Percentiles rank a stretch among this genome's conserved stretches.
phyloP scores from a whole-genome alignment of 2,329 filamentous ascomycete species.

The Claviceps humidiphila region DNA sequence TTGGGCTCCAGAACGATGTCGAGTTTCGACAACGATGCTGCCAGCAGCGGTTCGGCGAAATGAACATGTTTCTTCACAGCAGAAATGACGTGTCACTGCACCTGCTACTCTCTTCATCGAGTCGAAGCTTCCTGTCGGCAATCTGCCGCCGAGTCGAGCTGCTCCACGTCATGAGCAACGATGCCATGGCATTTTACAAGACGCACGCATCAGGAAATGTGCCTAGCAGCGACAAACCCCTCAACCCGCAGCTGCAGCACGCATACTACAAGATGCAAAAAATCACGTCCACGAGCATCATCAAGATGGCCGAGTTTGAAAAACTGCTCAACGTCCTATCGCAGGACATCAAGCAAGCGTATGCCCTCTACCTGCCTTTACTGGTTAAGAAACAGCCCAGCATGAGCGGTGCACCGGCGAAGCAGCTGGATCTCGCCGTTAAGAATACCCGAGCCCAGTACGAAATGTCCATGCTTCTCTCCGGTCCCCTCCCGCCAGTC shows the following conservation, averaged over 20 bases:
- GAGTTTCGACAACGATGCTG: slow-evolving; percentile 38
- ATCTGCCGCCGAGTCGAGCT: slow-evolving; percentile 51
- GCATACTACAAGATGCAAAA: slow-evolving; percentile 42
- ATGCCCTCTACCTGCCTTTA: slow-evolving; percentile 31
- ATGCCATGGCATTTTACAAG: slow-evolving; percentile 39
- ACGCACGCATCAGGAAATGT: slow-evolving; percentile 27
- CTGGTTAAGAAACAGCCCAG: slow-evolving; percentile 34
- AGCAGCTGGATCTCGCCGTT: slow-evolving; percentile 29
- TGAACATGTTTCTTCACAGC: slow-evolving; percentile 37
- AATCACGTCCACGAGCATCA: slow-evolving; percentile 34
- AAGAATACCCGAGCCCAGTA: slow-evolving; percentile 34
- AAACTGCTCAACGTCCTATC: slow-evolving; percentile 40
- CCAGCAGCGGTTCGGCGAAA: slow-evolving; percentile 31
- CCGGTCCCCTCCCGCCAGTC: slow-evolving; percentile 28
- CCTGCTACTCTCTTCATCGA: slow-evolving; percentile 58
- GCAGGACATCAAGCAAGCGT: slow-evolving; percentile 36
- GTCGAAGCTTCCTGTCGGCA: slow-evolving; percentile 58
- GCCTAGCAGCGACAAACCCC: slow-evolving; percentile 22
- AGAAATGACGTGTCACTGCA: slow-evolving; percentile 47
- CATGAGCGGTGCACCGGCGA: slow-evolving; percentile 22
- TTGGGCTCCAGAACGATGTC: slow-evolving; percentile 38
- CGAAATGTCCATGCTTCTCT: slow-evolving; percentile 41
- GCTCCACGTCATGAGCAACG: slow-evolving; percentile 35
- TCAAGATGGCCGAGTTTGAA: slow-evolving; percentile 50
- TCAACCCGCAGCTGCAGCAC: slow-evolving; percentile 40